Evolutionary conservation across 345 rosid species (phyloP).

Genomic region (Nasturtium officinale): DNA sequence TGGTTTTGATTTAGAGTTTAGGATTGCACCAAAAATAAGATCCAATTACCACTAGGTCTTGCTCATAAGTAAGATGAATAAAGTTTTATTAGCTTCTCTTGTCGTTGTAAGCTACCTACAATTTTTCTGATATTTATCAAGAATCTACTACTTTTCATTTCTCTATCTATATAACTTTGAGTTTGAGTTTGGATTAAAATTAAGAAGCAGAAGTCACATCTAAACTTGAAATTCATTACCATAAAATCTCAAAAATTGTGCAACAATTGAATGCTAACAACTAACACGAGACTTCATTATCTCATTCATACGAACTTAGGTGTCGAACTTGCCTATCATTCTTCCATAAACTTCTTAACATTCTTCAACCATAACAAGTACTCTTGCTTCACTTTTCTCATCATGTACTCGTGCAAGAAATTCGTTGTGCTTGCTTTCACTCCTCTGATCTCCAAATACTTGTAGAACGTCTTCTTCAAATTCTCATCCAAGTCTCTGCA

Average conservation of each 20-base stretch:
- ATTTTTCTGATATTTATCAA: conserved; percentile 23
- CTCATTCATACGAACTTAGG: neutral
- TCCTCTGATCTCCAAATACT: conserved; percentile 80
- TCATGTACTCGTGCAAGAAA: conserved; percentile 86
- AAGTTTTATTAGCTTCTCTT: conserved; percentile 30
- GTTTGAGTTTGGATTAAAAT: neutral
- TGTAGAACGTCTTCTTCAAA: conserved; percentile 75
- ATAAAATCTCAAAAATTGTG: neutral
- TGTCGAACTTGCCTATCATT: conserved; percentile 10
- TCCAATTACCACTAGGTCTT: conserved; percentile 35
- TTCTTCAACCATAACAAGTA: conserved; percentile 73
- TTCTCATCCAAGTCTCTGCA: conserved; percentile 89
- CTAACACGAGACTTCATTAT: neutral
- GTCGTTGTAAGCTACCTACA: conserved; percentile 37
- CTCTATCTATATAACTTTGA: neutral
- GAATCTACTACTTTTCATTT: neutral
- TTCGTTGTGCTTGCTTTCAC: conserved; percentile 73
- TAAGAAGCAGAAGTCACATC: neutral
- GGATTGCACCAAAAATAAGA: conserved; percentile 42
- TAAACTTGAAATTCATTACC: neutral
- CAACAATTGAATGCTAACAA: neutral
- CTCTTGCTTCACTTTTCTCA: conserved; percentile 71
- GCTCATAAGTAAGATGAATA: conserved; percentile 37
- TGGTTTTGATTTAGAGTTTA: conserved; percentile 42
- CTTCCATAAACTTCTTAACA: conserved; percentile 66